Evolutionary conservation across 2,329 filamentous ascomycete genomes (phyloP), one percentile per base, ranked within the genome.

Genomic region (Ophiostoma pallidulum): DNA sequence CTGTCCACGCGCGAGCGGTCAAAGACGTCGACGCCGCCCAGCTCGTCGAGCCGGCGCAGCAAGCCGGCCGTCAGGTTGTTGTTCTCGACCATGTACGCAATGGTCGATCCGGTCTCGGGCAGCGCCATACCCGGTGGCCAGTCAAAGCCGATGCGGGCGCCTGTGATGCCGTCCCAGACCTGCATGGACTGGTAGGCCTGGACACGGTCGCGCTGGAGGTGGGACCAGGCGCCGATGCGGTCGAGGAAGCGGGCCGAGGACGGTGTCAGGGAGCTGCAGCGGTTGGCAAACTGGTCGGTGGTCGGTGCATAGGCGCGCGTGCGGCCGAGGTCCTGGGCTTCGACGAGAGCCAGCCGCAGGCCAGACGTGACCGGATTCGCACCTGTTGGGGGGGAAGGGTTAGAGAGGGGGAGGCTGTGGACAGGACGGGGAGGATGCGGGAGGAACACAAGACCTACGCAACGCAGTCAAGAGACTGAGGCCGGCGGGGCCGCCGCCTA

Each of bases 71-170:
- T 89, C 29, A 96, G 73, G 62, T 98, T 97, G 28, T 84, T 65
- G 64, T 97, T 98, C 71, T 98, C 94, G 36, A 82, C 86, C 91
- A 98, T 98, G 62, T 92, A 95, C 9, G 92, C 92, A 56, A 98
- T 88, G 1, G 80, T 85, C 51, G 72, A 76, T 60, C 69, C 50
- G 16, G 50, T 56, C 29, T 51, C 51, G 41, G 65, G 62, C 51
- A 54, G 52, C 58, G 72, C 69, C 32, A 68, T 62, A 37, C 61
- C 63, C 5, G 68, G 68, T 19, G 66, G 66, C 83, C 82, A 86
- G 66, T 92, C 86, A 64, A 98, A 98, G 56, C 87, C 84, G 62
- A 98, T 92, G 57, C 82, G 79, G 31, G 89, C 86, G 50, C 81
- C 89, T 35, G 85, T 86, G 48, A 95, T 79, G 53, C 91, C 94